These are phyloP conservation scores for Mycena kentingensis DNA, from an alignment of 768 basidiomycete species.

Conservation along the genomic window DNA sequence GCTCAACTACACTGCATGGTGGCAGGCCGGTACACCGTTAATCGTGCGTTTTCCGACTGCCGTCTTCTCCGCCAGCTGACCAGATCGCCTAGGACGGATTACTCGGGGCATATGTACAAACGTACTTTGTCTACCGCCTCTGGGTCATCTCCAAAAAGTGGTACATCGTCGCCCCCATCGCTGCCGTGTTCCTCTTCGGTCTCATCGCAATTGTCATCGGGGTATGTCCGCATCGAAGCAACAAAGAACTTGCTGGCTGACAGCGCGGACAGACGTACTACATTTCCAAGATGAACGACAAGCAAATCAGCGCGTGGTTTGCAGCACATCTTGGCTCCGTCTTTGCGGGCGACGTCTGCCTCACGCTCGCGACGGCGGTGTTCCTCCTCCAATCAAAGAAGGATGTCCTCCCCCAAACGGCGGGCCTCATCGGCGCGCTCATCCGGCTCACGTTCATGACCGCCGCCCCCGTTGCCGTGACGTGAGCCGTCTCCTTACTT, in stretches of 20 bases:
- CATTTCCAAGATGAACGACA: too few species aligned
- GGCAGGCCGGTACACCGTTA: too few species aligned
- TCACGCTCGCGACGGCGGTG: constrained; percentile 29
- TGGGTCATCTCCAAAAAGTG: not conserved
- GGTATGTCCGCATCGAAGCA: not conserved
- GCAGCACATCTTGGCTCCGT: not conserved
- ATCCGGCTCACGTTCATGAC: constrained; percentile 35
- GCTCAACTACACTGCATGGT: too few species aligned
- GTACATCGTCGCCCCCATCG: not conserved
- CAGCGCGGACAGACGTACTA: too few species aligned
- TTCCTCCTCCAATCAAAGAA: constrained; percentile 31
- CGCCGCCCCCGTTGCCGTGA: constrained; percentile 34
- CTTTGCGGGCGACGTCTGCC: constrained; percentile 31
- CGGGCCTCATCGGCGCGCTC: constrained; percentile 32
- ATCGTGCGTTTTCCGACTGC: too few species aligned
- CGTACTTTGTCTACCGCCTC: constrained; percentile 1
- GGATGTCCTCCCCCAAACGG: constrained; percentile 32
- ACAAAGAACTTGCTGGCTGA: too few species aligned
- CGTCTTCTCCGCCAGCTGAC: too few species aligned
- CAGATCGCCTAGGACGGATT: too few species aligned
- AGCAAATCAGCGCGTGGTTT: too few species aligned
- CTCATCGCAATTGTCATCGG: not conserved
- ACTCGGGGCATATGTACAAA: constrained; percentile 2
- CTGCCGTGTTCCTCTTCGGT: not conserved
- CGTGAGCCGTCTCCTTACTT: constrained; percentile 18